Base-by-base conservation (phyloP, 2,329 filamentous ascomycete species). In the Alternaria sp. region DNA sequence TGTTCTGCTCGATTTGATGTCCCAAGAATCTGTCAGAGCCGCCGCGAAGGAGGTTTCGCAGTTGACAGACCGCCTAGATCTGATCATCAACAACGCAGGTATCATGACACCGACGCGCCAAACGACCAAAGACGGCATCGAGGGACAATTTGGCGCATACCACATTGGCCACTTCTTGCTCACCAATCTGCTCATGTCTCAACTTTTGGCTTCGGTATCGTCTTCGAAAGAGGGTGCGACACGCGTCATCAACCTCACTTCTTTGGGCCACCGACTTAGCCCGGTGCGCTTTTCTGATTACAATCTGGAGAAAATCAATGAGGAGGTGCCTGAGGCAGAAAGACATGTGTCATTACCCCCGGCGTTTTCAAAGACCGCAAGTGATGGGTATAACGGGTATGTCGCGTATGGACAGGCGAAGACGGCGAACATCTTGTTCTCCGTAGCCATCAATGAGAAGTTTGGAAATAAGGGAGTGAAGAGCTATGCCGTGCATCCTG, bases 101-200 rank as follows among this genome's bases (percentile, higher is more conserved):
- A 63, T 82, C 44, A 79, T 75, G 73, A 71, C 71, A 2, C 64
- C 57, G 7, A 66, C 52, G 18, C 64, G 59, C 3, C 71, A 67
- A 8, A 62, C 68, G 0, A 83, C 82, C 0, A 65, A 69, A 26
- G 81, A 84, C 44, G 80, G 79, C n/a, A 81, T 82, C 57, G 82
- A 85, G 67, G 74, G 79, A 7, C 81, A 84, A 55, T 81, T 84
- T 49, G 83, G 80, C 22, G 79, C 75, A 4, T 83, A 84, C 59
- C 81, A 84, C 63, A 70, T 84, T 38, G 83, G 81, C 4, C 83
- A 83, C 61, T 81, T 82, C 7, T 72, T 84, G 0, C 65, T 85
- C 8, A 82, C 78, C 7, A 80, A 79, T 34, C 68, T 82, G 1
- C 72, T 85, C 1, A 64, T 82, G 9, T 79, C 79, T 1, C 73